phyloP scores from a whole-genome alignment of 2,329 filamentous ascomycete genomes.

The Orbilia javanica region DNA sequence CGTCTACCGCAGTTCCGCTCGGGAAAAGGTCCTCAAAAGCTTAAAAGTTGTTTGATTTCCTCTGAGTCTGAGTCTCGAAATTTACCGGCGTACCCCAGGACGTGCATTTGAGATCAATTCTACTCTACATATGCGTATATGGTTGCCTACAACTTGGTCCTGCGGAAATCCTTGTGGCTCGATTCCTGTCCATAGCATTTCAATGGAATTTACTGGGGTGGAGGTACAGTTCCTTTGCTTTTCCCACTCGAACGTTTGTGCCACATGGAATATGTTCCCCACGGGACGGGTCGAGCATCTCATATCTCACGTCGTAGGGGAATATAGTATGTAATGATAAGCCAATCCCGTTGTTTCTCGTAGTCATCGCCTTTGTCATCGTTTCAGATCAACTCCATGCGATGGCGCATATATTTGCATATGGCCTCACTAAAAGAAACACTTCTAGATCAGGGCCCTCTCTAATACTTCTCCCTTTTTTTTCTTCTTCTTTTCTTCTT shows the following conservation, averaged over 20 bases:
- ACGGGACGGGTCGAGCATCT: constrained; percentile 24
- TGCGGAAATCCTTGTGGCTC: constrained; percentile 15
- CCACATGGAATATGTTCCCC: constrained; percentile 54
- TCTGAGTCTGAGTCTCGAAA: constrained; percentile 7
- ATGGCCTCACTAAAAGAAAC: neutral
- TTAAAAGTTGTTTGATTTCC: neutral
- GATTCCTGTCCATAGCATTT: constrained; percentile 5
- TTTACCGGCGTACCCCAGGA: neutral
- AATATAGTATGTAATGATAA: constrained; percentile 24
- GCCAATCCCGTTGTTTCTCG: constrained; percentile 19
- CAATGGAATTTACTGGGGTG: constrained; percentile 36
- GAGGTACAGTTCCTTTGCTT: constrained; percentile 8
- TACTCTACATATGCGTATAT: neutral
- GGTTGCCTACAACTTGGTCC: constrained; percentile 25
- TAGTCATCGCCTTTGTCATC: constrained; percentile 49
- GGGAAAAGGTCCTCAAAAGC: constrained; percentile 24
- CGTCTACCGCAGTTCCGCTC: constrained; percentile 9
- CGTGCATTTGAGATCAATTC: neutral
- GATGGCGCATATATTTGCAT: constrained; percentile 4
- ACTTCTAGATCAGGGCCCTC: neutral
- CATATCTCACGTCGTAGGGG: constrained; percentile 26
- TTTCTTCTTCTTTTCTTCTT: no score
- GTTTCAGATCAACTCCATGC: constrained; percentile 6
- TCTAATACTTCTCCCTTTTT: neutral
- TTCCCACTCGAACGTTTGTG: constrained; percentile 40